Percentiles rank a stretch among this genome's conserved stretches.
Evolutionary conservation across 1,139 yeast genomes (phyloP).

Genomic region (Yamadazyma spencermartinsiae): DNA sequence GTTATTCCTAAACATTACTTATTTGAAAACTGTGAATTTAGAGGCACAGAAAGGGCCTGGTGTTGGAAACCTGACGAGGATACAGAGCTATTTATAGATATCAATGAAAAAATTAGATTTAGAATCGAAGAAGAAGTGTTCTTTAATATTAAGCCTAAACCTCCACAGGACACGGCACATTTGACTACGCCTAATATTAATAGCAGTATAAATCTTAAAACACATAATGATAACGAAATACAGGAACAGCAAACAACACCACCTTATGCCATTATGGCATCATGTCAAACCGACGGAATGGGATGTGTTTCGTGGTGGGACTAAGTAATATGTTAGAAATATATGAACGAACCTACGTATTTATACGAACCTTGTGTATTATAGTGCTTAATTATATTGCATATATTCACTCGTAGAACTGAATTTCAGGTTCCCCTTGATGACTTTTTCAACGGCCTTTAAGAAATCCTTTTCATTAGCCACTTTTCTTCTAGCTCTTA

Average conservation of each 20-base stretch:
- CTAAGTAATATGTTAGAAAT: slow-evolving; percentile 17
- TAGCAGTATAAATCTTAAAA: slow-evolving; percentile 15
- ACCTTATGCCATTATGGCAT: slow-evolving; percentile 82
- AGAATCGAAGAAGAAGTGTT: slow-evolving; percentile 88
- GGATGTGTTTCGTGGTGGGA: slow-evolving; percentile 98
- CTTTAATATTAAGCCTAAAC: slow-evolving; percentile 73
- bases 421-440: slow-evolving; percentile 97
- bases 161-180: slow-evolving; percentile 1
- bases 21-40: slow-evolving; percentile 75
- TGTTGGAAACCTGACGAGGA: slow-evolving; percentile 82
- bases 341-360: neutral
- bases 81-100: slow-evolving; percentile 74
- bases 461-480: slow-evolving; percentile 97
- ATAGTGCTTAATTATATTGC: slow-evolving; percentile 72
- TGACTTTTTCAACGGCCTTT: slow-evolving; percentile 96
- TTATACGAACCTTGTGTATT: neutral
- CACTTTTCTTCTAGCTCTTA: slow-evolving; percentile 95
- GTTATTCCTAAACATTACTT: slow-evolving; percentile 79
- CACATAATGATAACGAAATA: slow-evolving; percentile 37
- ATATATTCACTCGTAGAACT: slow-evolving; percentile 95
- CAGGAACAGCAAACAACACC: slow-evolving; percentile 46
- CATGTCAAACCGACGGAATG: slow-evolving; percentile 95
- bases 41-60: slow-evolving; percentile 87
- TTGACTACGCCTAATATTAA: slow-evolving; percentile 44
- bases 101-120: slow-evolving; percentile 87